Evolutionary conservation across 1,284 basidiomycete genomes (phyloP).

Genomic region (Sporisorium exsertum): DNA sequence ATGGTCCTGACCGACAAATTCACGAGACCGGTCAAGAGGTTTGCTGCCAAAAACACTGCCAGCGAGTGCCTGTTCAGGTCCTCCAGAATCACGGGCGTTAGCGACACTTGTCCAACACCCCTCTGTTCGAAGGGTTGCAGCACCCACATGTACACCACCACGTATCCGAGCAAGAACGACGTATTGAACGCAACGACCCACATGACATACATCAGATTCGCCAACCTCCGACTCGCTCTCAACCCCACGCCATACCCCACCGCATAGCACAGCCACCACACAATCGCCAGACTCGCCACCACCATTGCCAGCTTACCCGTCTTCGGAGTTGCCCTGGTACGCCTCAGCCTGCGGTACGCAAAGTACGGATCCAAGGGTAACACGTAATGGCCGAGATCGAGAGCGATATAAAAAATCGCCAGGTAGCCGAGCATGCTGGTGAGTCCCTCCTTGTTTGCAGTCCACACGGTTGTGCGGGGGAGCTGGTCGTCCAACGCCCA

Average conservation of each 20-base stretch:
- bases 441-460: constrained; percentile 92
- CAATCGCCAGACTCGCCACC: constrained; percentile 76
- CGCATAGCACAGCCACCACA: constrained; percentile 81
- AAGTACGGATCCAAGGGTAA: constrained; percentile 78
- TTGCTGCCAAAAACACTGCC: constrained; percentile 86
- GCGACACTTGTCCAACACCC: too few species aligned
- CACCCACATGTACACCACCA: constrained; percentile 79
- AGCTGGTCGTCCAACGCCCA: constrained; percentile 50
- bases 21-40: constrained; percentile 85
- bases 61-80: constrained; percentile 86
- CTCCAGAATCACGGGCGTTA: constrained; percentile 73
- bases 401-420: constrained; percentile 86
- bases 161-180: constrained; percentile 83
- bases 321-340: constrained; percentile 11
- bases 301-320: constrained; percentile 55
- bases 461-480: constrained; percentile 75
- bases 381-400: constrained; percentile 83
- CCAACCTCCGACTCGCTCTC: constrained; percentile 50
- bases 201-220: constrained; percentile 85
- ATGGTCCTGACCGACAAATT: constrained; percentile 87
- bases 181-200: constrained; percentile 93
- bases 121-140: constrained; percentile 72
- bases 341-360: constrained; percentile 39
- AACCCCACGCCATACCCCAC: constrained; percentile 12
- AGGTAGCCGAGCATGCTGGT: constrained; percentile 87